Evolutionary conservation across 2,329 filamentous ascomycete species (phyloP).

Genomic region (Cladosporium sp.): DNA sequence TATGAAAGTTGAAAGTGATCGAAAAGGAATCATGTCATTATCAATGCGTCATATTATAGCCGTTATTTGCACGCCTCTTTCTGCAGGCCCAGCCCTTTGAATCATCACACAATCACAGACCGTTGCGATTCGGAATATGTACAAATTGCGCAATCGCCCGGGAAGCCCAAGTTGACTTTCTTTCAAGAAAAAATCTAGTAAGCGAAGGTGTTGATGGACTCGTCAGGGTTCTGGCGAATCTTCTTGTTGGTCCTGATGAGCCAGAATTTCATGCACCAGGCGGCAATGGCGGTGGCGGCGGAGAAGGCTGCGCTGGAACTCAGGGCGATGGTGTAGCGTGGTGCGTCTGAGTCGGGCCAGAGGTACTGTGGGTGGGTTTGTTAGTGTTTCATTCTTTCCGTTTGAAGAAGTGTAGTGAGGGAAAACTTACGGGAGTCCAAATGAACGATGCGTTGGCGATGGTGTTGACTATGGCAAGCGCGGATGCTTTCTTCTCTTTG

Average conservation of each 20-base stretch:
- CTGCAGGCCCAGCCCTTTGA: no score
- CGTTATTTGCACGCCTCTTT: no score
- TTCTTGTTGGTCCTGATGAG: slow-evolving; percentile 41
- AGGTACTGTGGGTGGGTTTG: slow-evolving; percentile 33
- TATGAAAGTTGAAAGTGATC: no score
- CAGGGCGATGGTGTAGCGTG: slow-evolving; percentile 43
- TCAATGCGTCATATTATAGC: no score
- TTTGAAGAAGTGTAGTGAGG: neutral
- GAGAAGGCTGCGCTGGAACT: slow-evolving; percentile 41
- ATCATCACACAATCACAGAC: no score
- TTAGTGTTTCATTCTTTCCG: neutral
- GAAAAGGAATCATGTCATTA: no score
- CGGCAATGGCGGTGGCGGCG: slow-evolving; percentile 39
- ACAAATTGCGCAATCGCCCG: no score
- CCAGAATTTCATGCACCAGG: slow-evolving; percentile 41
- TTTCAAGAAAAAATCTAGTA: slow-evolving; percentile 22
- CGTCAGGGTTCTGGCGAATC: slow-evolving; percentile 27
- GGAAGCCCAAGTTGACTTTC: no score
- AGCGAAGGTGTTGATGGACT: slow-evolving; percentile 26
- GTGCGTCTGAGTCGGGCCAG: slow-evolving; percentile 43
- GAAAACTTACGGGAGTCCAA: slow-evolving; percentile 37
- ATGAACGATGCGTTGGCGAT: slow-evolving; percentile 46
- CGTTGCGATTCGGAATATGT: no score
- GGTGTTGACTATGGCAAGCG: slow-evolving; percentile 47
- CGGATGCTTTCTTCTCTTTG: slow-evolving; percentile 47